Conservation (phyloP, 169 alveolate species). For the Cryptosporidium meleagridis region DNA sequence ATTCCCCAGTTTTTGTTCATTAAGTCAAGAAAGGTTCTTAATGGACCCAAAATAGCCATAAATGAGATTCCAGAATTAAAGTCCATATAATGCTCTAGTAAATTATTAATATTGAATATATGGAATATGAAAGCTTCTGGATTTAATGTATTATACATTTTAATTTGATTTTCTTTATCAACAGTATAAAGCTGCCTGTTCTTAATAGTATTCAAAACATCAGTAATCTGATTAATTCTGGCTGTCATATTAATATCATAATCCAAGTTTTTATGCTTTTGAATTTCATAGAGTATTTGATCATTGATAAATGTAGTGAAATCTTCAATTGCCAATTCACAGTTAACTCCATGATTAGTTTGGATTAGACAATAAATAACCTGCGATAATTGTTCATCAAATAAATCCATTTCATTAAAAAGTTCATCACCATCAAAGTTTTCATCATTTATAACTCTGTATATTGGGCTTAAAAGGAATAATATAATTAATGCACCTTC, state of each 20-base stretch:
- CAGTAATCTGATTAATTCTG: not conserved
- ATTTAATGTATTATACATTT: slow-evolving; percentile 5
- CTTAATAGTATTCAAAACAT: slow-evolving; percentile 18
- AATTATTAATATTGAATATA: slow-evolving; percentile 30
- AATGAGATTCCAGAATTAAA: slow-evolving; percentile 20
- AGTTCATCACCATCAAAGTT: slow-evolving; percentile 8
- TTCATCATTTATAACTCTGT: slow-evolving; percentile 8
- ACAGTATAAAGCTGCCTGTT: not conserved
- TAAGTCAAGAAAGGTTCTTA: slow-evolving; percentile 48
- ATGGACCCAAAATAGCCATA: slow-evolving; percentile 5
- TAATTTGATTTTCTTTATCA: not conserved
- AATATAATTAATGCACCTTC: slow-evolving; percentile 62
- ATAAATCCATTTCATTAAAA: slow-evolving; percentile 3
- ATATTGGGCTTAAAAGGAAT: slow-evolving; percentile 27
- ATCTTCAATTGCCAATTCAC: slow-evolving; percentile 23
- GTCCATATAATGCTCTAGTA: slow-evolving; percentile 20
- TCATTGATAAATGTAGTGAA: slow-evolving; percentile 3
- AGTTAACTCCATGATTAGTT: slow-evolving; percentile 1
- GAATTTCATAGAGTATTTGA: slow-evolving; percentile 42
- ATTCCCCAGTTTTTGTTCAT: slow-evolving; percentile 48
- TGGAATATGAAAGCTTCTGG: slow-evolving; percentile 26
- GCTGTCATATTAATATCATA: slow-evolving; percentile 12
- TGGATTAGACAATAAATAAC: slow-evolving; percentile 53
- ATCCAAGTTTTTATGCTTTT: not conserved
- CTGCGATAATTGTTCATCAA: slow-evolving; percentile 34